A percentile compares a stretch with the other conserved stretches of the same genome.
Conservation (phyloP, 768 basidiomycete genomes). For the Kwoniella europaea region DNA sequence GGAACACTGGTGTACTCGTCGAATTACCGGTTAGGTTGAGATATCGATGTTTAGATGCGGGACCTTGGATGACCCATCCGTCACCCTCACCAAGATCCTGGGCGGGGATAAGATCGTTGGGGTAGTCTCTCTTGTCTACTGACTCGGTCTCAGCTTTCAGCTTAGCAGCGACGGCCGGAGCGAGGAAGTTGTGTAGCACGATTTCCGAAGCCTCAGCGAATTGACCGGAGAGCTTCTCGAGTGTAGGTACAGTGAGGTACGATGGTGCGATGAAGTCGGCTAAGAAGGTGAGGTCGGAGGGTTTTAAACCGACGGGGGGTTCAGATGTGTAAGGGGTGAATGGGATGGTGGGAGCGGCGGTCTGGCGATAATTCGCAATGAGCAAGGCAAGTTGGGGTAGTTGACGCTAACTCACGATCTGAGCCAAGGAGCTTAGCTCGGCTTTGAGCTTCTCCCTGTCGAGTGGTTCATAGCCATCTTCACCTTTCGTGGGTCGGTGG, state of each 20-base stretch:
- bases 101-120: constrained; percentile 65
- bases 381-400: neutral
- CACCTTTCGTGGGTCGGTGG: constrained; percentile 86
- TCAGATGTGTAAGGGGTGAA: constrained; percentile 59
- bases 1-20: constrained; percentile 61
- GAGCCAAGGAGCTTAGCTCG: constrained; percentile 81
- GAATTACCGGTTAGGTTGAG: constrained; percentile 69
- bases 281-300: constrained; percentile 72
- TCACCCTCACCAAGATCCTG: constrained; percentile 69
- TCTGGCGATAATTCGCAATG: constrained; percentile 26
- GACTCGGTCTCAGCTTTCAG: constrained; percentile 71
- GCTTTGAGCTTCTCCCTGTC: constrained; percentile 60
- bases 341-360: constrained; percentile 56
- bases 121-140: constrained; percentile 65
- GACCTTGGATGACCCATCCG: constrained; percentile 77
- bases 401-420: constrained; percentile 69
- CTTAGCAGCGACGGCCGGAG: constrained; percentile 68
- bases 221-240: constrained; percentile 75
- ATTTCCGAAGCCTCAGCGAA: constrained; percentile 87
- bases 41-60: constrained; percentile 95
- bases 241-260: constrained; percentile 81
- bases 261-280: constrained; percentile 83
- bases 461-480: constrained; percentile 77
- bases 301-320: constrained; percentile 57
- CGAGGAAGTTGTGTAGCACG: constrained; percentile 85